Conservation (phyloP, 1,284 basidiomycete genomes). For the Pascua guehoae region DNA sequence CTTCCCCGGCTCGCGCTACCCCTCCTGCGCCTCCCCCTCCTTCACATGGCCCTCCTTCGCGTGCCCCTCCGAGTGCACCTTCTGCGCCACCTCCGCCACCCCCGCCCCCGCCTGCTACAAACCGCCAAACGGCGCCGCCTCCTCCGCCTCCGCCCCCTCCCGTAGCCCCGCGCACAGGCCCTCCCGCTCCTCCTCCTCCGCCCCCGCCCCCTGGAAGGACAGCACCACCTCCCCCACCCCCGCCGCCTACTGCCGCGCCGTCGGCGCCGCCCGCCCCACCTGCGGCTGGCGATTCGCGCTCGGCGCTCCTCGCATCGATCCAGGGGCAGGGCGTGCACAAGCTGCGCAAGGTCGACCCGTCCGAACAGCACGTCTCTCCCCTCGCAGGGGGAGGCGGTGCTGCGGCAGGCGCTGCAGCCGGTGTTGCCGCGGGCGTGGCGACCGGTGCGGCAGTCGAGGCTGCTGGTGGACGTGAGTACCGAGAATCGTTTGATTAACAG, state of each 20-base stretch:
- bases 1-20: constrained; percentile 35
- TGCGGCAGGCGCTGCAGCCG: constrained; percentile 50
- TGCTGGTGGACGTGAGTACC: not conserved
- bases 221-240: constrained; percentile 62
- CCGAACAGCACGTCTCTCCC: constrained; percentile 44
- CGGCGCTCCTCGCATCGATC: constrained; percentile 63
- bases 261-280: constrained; percentile 39
- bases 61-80: constrained; percentile 25
- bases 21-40: constrained; percentile 14
- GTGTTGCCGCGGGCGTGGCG: constrained; percentile 38
- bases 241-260: constrained; percentile 46
- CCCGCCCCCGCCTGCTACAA: constrained; percentile 19
- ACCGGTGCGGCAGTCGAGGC: constrained; percentile 9
- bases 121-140: constrained; percentile 28
- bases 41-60: constrained; percentile 14
- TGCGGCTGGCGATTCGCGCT: constrained; percentile 50
- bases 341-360: constrained; percentile 61
- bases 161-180: constrained; percentile 73
- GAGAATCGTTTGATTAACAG: constrained; percentile 25
- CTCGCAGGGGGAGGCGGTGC: constrained; percentile 53
- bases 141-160: constrained; percentile 58
- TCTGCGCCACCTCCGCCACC: constrained; percentile 42
- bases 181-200: constrained; percentile 72
- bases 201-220: constrained; percentile 58
- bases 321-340: constrained; percentile 67